Evolutionary conservation across 2,329 filamentous ascomycete species (phyloP).

Genomic region (Paracoccidioides lutzii): DNA sequence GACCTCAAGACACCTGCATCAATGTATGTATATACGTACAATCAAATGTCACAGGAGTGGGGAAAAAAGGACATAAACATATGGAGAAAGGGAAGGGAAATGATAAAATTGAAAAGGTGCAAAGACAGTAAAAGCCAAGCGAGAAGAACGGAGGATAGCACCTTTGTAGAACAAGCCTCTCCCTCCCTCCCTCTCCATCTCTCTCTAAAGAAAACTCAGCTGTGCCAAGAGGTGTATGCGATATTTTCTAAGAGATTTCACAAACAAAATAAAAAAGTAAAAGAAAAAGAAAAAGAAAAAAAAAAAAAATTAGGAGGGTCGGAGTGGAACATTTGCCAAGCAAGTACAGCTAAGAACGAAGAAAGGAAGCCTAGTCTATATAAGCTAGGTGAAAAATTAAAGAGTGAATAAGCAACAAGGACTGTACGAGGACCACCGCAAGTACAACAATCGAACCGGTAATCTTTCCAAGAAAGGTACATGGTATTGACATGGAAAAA

Average conservation of each 20-base stretch:
- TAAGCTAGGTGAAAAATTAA: not conserved
- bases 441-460: not conserved
- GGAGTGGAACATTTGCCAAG: not conserved
- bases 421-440: not conserved
- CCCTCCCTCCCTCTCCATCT: not conserved
- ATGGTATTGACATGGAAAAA: not conserved
- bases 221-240: slow-evolving; percentile 16
- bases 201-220: not conserved
- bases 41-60: not conserved
- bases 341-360: not conserved
- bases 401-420: not conserved
- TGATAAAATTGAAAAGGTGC: not conserved
- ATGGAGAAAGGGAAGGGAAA: slow-evolving; percentile 6
- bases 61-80: slow-evolving; percentile 10
- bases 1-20: not conserved
- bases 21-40: slow-evolving; percentile 2
- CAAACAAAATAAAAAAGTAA: not conserved
- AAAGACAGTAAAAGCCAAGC: slow-evolving; percentile 7
- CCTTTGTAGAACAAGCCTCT: slow-evolving; percentile 5
- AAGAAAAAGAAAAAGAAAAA: not conserved
- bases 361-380: not conserved
- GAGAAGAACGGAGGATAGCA: slow-evolving; percentile 12
- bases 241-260: slow-evolving; percentile 17
- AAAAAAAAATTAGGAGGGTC: not conserved
- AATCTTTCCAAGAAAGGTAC: not conserved